Conservation (phyloP, 1,284 basidiomycete genomes). For the Mycosarcoma mackinlayi region DNA sequence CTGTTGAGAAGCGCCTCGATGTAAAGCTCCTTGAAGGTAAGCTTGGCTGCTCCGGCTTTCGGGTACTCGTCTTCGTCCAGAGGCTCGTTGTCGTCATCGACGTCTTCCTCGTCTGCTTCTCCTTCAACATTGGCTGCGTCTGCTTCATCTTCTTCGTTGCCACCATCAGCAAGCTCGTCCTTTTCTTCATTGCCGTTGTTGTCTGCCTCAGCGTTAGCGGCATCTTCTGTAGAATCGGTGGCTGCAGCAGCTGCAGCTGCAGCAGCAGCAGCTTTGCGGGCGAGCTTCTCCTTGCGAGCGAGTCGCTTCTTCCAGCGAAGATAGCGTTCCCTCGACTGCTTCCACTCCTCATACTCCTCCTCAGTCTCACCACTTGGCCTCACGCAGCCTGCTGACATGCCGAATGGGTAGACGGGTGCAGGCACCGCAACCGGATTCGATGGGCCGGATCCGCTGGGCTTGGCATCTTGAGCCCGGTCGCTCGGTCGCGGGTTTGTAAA, state of each 20-base stretch:
- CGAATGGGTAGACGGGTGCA: constrained; percentile 61
- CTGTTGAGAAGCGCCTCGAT: constrained; percentile 82
- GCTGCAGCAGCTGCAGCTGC: constrained; percentile 17
- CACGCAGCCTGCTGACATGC: constrained; percentile 57
- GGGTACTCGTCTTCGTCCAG: constrained; percentile 50
- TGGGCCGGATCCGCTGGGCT: constrained; percentile 29
- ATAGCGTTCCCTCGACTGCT: constrained; percentile 30
- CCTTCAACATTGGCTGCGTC: constrained; percentile 16
- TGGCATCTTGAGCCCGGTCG: constrained; percentile 15
- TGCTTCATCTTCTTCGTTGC: constrained; percentile 15
- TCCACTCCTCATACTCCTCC: constrained; percentile 52
- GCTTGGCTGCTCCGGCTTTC: constrained; percentile 53
- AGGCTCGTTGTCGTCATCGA: constrained; percentile 35
- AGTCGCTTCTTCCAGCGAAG: constrained; percentile 41
- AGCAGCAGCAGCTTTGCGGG: constrained; percentile 27
- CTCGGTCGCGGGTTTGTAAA: constrained; percentile 75
- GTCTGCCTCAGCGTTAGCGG: constrained; percentile 16
- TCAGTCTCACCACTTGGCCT: constrained; percentile 57
- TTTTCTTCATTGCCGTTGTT: constrained; percentile 36
- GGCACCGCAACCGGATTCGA: constrained; percentile 26
- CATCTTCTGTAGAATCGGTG: constrained; percentile 11
- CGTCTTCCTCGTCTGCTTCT: constrained; percentile 26
- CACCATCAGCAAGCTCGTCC: constrained; percentile 45
- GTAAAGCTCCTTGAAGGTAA: constrained; percentile 84
- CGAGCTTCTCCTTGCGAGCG: constrained; percentile 35